Percentiles rank a stretch among this genome's conserved stretches.
Evolutionary conservation across 2,329 filamentous ascomycete genomes (phyloP).

Genomic region (Thielaviopsis populi): DNA sequence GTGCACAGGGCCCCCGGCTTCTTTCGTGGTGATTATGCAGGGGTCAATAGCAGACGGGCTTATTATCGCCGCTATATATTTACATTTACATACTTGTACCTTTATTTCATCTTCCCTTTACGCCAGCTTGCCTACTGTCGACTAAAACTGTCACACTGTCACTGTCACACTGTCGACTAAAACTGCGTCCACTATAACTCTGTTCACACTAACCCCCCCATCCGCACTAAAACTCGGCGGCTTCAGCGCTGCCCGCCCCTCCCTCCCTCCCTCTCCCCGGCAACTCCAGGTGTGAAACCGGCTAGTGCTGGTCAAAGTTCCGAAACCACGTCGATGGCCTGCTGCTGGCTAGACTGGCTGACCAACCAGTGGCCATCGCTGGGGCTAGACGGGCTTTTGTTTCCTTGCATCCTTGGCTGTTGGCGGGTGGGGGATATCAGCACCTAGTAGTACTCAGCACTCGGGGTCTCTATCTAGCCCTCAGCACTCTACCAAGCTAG

Average conservation of each 20-base stretch:
- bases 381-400: neutral
- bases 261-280: neutral
- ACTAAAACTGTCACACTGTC: too few relatives aligned
- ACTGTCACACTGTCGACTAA: too few relatives aligned
- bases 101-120: neutral
- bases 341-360: too few relatives aligned
- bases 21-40: neutral
- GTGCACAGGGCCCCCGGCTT: neutral
- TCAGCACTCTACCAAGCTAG: neutral
- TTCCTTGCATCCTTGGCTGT: neutral
- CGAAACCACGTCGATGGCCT: neutral
- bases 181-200: too few relatives aligned
- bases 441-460: too few relatives aligned
- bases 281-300: neutral
- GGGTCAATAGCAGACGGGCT: neutral
- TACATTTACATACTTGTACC: neutral
- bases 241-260: neutral
- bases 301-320: constrained; percentile 3
- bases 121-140: too few relatives aligned
- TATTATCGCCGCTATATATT: neutral
- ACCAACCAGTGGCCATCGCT: too few relatives aligned
- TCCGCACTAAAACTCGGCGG: too few relatives aligned
- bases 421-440: too few relatives aligned
- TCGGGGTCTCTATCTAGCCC: too few relatives aligned
- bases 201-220: too few relatives aligned